Percentiles rank a stretch among this genome's conserved stretches.
Conservation (phyloP, 495 filamentous ascomycete genomes). For the Hypoxylon rickii region DNA sequence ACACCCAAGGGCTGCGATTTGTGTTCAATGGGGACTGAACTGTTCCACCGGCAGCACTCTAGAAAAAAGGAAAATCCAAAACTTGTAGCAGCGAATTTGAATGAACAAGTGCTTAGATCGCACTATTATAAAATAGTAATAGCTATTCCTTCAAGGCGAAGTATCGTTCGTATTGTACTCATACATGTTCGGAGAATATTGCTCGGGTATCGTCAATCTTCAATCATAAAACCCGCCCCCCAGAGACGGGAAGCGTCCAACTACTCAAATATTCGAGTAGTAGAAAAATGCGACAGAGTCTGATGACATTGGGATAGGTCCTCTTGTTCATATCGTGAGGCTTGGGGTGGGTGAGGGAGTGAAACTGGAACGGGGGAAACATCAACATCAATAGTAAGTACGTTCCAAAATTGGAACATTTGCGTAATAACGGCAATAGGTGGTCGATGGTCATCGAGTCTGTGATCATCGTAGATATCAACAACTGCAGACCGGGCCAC, state of each 20-base stretch:
- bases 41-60: slow-evolving; percentile 2
- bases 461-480: slow-evolving; percentile 4
- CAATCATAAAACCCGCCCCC: slow-evolving; percentile 16
- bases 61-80: slow-evolving; percentile 4
- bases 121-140: slow-evolving; percentile 24
- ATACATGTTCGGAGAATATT: slow-evolving; percentile 21
- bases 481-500: slow-evolving; percentile 13
- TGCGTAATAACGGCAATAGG: background rate
- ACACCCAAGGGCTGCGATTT: slow-evolving; percentile 1
- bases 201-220: slow-evolving; percentile 37
- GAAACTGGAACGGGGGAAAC: slow-evolving; percentile 14
- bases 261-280: slow-evolving; percentile 9
- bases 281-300: slow-evolving; percentile 17
- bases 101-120: slow-evolving; percentile 23
- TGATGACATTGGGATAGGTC: slow-evolving; percentile 12
- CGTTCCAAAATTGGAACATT: slow-evolving; percentile 11
- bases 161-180: slow-evolving; percentile 25
- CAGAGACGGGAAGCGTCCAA: slow-evolving; percentile 11
- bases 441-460: slow-evolving; percentile 7
- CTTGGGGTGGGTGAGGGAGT: slow-evolving; percentile 12
- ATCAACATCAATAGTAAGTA: too few species aligned
- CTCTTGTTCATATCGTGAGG: slow-evolving; percentile 18
- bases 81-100: slow-evolving; percentile 6
- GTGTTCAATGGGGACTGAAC: background rate
- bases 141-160: slow-evolving; percentile 20